Conservation (phyloP, 192 early-diverging fungal genomes). For the Paraglomus brasilianum region DNA sequence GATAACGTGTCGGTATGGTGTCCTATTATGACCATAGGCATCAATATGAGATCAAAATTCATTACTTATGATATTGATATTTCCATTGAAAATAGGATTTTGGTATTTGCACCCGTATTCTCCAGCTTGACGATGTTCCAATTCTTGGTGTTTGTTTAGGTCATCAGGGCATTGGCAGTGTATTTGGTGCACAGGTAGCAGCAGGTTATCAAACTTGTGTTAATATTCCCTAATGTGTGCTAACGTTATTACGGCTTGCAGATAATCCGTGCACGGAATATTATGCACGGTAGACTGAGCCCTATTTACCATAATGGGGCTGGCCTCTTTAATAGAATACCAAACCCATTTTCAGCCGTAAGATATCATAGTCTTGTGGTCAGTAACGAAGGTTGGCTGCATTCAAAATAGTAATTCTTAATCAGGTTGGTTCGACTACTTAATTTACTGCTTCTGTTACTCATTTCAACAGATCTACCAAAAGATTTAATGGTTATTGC, state of each 20-base stretch:
- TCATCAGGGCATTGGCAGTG: slow-evolving; percentile 81
- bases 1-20: slow-evolving; percentile 48
- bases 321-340: slow-evolving; percentile 59
- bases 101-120: slow-evolving; percentile 66
- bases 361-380: slow-evolving; percentile 91
- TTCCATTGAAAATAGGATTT: slow-evolving; percentile 61
- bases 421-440: background rate
- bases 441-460: background rate
- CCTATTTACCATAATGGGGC: slow-evolving; percentile 42
- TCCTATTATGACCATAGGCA: background rate
- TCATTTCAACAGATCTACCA: slow-evolving; percentile 53
- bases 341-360: slow-evolving; percentile 70
- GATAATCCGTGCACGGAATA: slow-evolving; percentile 62
- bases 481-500: slow-evolving; percentile 55
- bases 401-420: background rate
- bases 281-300: slow-evolving; percentile 84
- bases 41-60: background rate
- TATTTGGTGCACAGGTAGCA: slow-evolving; percentile 62
- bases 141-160: slow-evolving; percentile 93
- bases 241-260: slow-evolving; percentile 35
- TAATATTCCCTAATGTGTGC: background rate
- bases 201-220: background rate
- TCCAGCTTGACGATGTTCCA: slow-evolving; percentile 58
- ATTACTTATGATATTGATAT: slow-evolving; percentile 2
- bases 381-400: slow-evolving; percentile 45